Evolutionary conservation across 2,329 filamentous ascomycete species (phyloP), one percentile per base, ranked within the genome.

Genomic region (Endoconidiophora laricicola): DNA sequence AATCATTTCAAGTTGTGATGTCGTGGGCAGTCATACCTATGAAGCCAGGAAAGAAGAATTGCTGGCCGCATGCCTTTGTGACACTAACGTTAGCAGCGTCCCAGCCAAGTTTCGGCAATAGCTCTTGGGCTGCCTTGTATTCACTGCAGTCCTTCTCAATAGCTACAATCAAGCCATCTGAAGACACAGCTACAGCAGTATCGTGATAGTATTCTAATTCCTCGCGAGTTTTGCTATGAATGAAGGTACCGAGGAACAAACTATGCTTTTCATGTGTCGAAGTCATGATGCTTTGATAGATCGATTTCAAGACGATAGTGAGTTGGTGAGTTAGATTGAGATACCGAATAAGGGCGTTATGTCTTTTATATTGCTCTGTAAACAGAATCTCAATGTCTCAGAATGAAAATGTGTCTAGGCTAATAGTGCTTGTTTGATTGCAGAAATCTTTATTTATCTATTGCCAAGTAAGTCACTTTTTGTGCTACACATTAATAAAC

Each of bases 21-120:
- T n/a, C 26, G 33, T 20, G 29, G 29, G 10, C 4, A 44, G 12
- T 62, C 70, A 57, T 62, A 83, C 81, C 81, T 54, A 91, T 79
- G 60, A 90, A 87, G 4, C 85, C 85, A 0, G 85, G 85, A 58
- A 91, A 90, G 69, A 86, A 87, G 66, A 90, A 90, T 49, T 83
- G 74, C 9, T 72, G 72, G 3, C 68, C 44, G 59, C 59, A 2
- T 55, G 56, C 20, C 24, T 24, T 33, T 9, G 62, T 58, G 7
- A 73, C 58, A 2, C 61, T 56, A 14, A 72, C 65, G 3, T 69
- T 62, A 5, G 57, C 58, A 1, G 51, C 54, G 1, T 55, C 52
- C 74, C 74, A 78, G 2, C 67, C 69, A 4, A 76, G 61, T 18
- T 56, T 55, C n/a, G 61, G 56, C 33, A 69, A 57, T 33, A 73